Base-by-base conservation (phyloP, 2,329 filamentous ascomycete genomes). In the Didymella pomorum region DNA sequence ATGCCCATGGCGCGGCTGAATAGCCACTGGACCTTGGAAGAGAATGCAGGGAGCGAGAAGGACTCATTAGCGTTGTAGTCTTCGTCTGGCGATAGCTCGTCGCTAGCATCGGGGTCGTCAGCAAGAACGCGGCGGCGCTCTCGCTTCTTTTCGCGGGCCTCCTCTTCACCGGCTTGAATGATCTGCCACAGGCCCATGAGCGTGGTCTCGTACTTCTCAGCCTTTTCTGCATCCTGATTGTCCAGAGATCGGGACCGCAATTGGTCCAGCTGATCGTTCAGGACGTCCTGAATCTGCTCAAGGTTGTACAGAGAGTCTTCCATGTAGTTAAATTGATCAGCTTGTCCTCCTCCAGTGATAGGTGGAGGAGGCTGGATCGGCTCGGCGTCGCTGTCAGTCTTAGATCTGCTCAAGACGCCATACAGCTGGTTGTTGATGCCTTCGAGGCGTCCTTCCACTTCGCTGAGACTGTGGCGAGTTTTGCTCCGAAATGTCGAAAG, bases 41-140 rank as follows among this genome's bases (percentile, higher is more conserved):
- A 89, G 74, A 98, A 96, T 20, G 89, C 91, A 21, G 84, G 82
- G 4, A 97, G 79, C 1, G 89, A 90, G 78, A 91, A 96, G 1
- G 83, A 68, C 66, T 90, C 87, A 56, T 82, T 82, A 23, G 79
- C 71, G 63, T 86, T 82, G 54, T 83, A 81, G 18, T 82, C 82
- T 61, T 90, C 87, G 58, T 88, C 86, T 23, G 86, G 86, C 2
- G 86, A 87, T 59, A 86, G 76, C 41, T 82, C 78, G 25, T 88
- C 86, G 14, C 86, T 84, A 35, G 89, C 87, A 7, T 84, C 83
- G 67, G 76, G 71, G 37, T 88, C 86, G 16, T 88, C 83, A 33
- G 81, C 76, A 16, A 73, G 66, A 29, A 73, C 47, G 46, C 73
- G 68, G 6, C 71, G 72, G 29, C 74, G 72, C 57, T 74, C 67